Conservation (phyloP, 179 eudicot genomes). For the Sideroxylon spinosum region DNA sequence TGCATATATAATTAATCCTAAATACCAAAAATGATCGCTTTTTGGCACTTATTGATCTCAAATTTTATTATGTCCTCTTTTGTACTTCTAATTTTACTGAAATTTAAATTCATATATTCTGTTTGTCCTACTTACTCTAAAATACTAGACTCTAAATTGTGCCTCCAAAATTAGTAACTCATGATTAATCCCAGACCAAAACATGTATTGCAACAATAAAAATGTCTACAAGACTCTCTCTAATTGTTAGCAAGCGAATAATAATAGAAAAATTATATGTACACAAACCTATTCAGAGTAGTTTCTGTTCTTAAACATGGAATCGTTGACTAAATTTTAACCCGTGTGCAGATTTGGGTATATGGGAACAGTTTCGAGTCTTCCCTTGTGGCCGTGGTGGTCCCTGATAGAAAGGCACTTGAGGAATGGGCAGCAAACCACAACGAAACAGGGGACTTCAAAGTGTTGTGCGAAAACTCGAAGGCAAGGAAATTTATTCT, state of each 20-base stretch:
- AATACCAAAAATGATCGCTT: no score
- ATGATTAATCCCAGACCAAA: no score
- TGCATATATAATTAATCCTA: no score
- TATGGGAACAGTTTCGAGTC: slow-evolving; percentile 96
- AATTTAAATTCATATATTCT: not conserved
- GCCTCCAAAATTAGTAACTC: no score
- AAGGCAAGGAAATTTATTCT: slow-evolving; percentile 64
- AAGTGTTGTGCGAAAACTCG: slow-evolving; percentile 51
- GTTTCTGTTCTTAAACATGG: not conserved
- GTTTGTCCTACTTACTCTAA: not conserved
- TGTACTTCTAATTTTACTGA: no score
- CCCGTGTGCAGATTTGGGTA: slow-evolving; percentile 66
- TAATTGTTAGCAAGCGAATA: not conserved
- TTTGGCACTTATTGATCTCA: no score
- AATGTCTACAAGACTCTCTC: no score
- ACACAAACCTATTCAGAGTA: not conserved
- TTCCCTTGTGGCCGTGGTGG: slow-evolving; percentile 83
- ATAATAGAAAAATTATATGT: not conserved
- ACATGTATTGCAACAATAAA: no score
- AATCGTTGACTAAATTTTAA: not conserved
- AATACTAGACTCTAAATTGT: not conserved
- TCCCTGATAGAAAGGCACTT: slow-evolving; percentile 75
- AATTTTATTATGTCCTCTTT: no score
- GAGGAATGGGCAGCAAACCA: slow-evolving; percentile 79
- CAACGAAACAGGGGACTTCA: slow-evolving; percentile 48